phyloP scores from a whole-genome alignment of 75 land plant species.

The Picea sitchensis region DNA sequence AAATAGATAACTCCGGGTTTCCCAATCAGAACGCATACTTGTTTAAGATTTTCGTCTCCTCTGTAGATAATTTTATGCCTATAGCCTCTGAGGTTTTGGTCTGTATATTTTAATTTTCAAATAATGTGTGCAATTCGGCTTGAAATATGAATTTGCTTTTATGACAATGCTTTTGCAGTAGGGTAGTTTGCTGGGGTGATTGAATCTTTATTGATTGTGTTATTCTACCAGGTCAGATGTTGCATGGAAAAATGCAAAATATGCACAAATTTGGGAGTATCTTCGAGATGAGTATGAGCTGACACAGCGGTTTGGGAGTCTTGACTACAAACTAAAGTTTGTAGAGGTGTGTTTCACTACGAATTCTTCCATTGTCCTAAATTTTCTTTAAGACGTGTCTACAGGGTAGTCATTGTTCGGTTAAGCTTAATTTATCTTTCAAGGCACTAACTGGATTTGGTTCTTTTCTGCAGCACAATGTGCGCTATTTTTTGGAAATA shows the following conservation, averaged over 20 bases:
- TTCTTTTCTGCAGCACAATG: constrained; percentile 59
- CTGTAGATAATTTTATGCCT: not conserved
- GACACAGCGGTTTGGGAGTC: constrained; percentile 71
- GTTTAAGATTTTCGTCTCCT: too few relatives aligned
- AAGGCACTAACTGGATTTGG: not conserved
- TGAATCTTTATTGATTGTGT: not conserved
- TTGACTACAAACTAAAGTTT: constrained; percentile 81
- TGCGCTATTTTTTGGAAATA: constrained; percentile 64
- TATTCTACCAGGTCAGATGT: constrained; percentile 59
- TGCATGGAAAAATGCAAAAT: constrained; percentile 86
- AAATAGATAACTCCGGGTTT: too few relatives aligned
- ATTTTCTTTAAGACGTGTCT: not conserved
- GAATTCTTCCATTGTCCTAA: not conserved
- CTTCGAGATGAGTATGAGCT: constrained; percentile 80
- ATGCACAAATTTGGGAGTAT: constrained; percentile 73
- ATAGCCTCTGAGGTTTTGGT: not conserved
- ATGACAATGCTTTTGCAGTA: not conserved
- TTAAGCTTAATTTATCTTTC: not conserved
- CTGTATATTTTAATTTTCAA: not conserved
- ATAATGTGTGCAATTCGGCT: not conserved
- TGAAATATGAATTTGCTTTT: not conserved
- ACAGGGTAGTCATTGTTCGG: too few relatives aligned
- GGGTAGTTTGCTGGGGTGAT: not conserved
- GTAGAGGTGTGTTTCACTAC: constrained; percentile 54
- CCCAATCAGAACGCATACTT: not conserved